Evolutionary conservation across 768 basidiomycete species (phyloP).

Genomic region (Amanita fuliginea): DNA sequence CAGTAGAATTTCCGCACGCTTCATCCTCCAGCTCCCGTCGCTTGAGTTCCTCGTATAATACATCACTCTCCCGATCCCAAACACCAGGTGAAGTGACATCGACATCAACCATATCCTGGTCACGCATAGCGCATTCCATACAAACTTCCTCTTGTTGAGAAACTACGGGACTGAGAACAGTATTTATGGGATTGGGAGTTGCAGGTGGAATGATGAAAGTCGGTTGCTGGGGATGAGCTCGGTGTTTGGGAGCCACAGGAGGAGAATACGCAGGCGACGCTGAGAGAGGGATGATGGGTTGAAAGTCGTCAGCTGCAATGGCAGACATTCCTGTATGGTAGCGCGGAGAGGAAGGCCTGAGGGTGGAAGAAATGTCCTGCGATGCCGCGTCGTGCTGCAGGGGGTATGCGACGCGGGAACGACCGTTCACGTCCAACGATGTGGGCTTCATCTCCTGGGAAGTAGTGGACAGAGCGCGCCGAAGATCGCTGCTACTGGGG

Average conservation of each 20-base stretch:
- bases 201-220: conserved; percentile 54
- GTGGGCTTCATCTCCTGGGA: conserved; percentile 24
- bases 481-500: conserved; percentile 12
- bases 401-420: conserved; percentile 15
- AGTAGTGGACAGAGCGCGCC: conserved; percentile 22
- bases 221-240: conserved; percentile 66
- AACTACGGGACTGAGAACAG: conserved; percentile 44
- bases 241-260: conserved; percentile 55
- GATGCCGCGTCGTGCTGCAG: conserved; percentile 12
- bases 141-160: conserved; percentile 79
- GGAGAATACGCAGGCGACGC: conserved; percentile 50
- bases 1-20: conserved; percentile 34
- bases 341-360: conserved; percentile 29
- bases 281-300: conserved; percentile 45
- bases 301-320: conserved; percentile 14
- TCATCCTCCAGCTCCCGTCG: conserved; percentile 65
- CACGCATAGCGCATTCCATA: conserved; percentile 96
- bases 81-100: conserved; percentile 76
- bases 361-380: conserved; percentile 13
- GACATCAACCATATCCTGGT: conserved; percentile 96
- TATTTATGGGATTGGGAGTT: conserved; percentile 47
- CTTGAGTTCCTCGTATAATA: conserved; percentile 65
- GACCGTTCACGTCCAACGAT: conserved; percentile 18
- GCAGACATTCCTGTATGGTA: conserved; percentile 15
- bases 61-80: conserved; percentile 91